Percentiles rank a stretch among this genome's conserved stretches.
These are phyloP conservation scores for Mycosphaerella arachidis DNA, from an alignment of 2,329 filamentous ascomycete species.

Conservation along the genomic window DNA sequence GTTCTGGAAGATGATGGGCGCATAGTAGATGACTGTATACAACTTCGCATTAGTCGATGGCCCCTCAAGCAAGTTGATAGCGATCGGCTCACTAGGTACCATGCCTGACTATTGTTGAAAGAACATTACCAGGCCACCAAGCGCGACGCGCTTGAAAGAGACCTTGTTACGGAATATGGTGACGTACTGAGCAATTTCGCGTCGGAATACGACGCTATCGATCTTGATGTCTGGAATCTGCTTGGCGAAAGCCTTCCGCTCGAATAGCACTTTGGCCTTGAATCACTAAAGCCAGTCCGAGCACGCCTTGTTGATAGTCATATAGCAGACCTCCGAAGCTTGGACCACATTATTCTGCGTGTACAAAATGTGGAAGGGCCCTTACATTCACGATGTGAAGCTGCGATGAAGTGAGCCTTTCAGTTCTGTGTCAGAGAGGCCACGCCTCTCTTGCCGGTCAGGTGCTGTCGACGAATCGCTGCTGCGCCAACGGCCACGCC, in stretches of 20 bases:
- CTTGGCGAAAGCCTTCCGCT: slow-evolving; percentile 19
- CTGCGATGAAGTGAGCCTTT: slow-evolving; percentile 9
- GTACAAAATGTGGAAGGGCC: too few relatives aligned
- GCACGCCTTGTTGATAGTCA: slow-evolving; percentile 23
- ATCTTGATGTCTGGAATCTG: slow-evolving; percentile 15
- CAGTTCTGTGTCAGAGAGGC: slow-evolving; percentile 6
- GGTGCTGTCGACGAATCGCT: slow-evolving; percentile 5
- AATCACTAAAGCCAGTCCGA: slow-evolving; percentile 53
- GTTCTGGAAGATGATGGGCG: slow-evolving; percentile 56
- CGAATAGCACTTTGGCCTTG: slow-evolving; percentile 26
- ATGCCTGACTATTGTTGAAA: slow-evolving; percentile 40
- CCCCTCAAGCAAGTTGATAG: too few relatives aligned
- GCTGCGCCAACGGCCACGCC: slow-evolving; percentile 4
- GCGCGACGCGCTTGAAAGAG: slow-evolving; percentile 23
- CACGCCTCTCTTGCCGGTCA: slow-evolving; percentile 7
- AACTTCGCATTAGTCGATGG: too few relatives aligned
- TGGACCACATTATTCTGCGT: not conserved
- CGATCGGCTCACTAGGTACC: slow-evolving; percentile 25
- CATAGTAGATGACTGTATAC: slow-evolving; percentile 53
- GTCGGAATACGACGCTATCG: not conserved
- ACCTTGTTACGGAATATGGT: slow-evolving; percentile 11
- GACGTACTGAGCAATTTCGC: slow-evolving; percentile 10
- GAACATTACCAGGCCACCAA: slow-evolving; percentile 22
- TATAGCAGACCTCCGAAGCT: not conserved
- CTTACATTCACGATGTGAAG: slow-evolving; percentile 6